These are phyloP conservation scores for Pestalotiopsis sp. DNA, from an alignment of 2,329 filamentous ascomycete species.

Conservation along the genomic window DNA sequence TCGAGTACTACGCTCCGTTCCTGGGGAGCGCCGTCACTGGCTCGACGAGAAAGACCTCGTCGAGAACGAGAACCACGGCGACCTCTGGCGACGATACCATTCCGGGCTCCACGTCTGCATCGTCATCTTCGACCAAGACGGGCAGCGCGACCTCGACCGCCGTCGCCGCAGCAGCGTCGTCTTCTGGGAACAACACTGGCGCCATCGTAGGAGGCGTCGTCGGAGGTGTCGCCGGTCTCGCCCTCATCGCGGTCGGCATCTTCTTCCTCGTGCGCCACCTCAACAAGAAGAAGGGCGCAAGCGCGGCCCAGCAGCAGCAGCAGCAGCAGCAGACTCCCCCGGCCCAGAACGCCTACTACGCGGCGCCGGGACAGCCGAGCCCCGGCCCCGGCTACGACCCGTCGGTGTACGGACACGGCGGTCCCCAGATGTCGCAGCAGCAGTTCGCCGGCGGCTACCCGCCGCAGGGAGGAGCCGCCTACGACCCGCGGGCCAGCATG, in stretches of 20 bases:
- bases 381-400: background rate
- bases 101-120: background rate
- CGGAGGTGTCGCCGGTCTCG: constrained; percentile 27
- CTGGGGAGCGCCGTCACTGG: background rate
- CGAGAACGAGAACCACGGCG: background rate
- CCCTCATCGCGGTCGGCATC: constrained; percentile 24
- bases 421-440: background rate
- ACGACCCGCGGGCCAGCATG: constrained; percentile 4
- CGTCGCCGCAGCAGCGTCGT: background rate
- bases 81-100: background rate
- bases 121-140: background rate
- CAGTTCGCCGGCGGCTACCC: background rate
- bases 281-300: constrained; percentile 17
- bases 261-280: constrained; percentile 24
- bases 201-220: constrained; percentile 30
- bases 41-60: background rate
- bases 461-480: background rate
- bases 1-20: constrained; percentile 16
- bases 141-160: background rate
- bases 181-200: constrained; percentile 20
- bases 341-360: background rate
- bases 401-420: background rate
- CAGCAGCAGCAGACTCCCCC: background rate
- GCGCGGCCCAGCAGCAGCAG: background rate
- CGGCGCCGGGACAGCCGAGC: constrained; percentile 1